Evolutionary conservation across 1,284 basidiomycete species (phyloP), one percentile per base, ranked within the genome.

Genomic region (Meripilus lineatus): DNA sequence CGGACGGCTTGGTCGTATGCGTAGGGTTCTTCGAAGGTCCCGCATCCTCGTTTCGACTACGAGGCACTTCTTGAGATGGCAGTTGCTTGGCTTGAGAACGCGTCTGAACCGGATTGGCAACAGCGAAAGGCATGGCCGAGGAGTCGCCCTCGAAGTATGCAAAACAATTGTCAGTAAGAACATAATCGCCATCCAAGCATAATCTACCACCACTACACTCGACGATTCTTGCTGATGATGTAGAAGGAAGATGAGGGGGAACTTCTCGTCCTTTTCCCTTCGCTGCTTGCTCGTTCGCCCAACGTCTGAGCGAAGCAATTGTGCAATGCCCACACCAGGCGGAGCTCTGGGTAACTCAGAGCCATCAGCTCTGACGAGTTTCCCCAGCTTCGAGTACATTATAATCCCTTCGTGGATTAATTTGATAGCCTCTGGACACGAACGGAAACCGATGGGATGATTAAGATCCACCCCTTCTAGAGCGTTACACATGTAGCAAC

Each of bases 221-320:
- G n/a, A n/a, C n/a, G n/a, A n/a, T n/a, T n/a, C n/a, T n/a, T n/a
- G n/a, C n/a, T n/a, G n/a, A n/a, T n/a, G n/a, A n/a, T n/a, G n/a
- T n/a, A n/a, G n/a, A n/a, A n/a, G n/a, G n/a, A 13, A 38, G 20
- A n/a, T 44, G 42, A 24, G 42, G 36, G 10, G 42, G 42, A 4
- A 21, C 8, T 14, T 44, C 42, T 3, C 42, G 34, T 13, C 22
- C 35, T 11, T 44, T 38, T 10, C 18, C 14, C 33, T 26, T 24
- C 26, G 4, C 11, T 5, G 40, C 28, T 10, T 22, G 13, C 18
- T 44, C 35, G 7, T 36, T 14, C n/a, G n/a, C n/a, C n/a, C n/a
- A n/a, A n/a, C n/a, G n/a, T n/a, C n/a, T n/a, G n/a, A n/a, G 15
- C 23, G 20, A 24, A 37, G 25, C 14, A 25, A 5, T 4, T 15